phyloP scores from a whole-genome alignment of 768 basidiomycete species.

The Boletus tomentosulus region DNA sequence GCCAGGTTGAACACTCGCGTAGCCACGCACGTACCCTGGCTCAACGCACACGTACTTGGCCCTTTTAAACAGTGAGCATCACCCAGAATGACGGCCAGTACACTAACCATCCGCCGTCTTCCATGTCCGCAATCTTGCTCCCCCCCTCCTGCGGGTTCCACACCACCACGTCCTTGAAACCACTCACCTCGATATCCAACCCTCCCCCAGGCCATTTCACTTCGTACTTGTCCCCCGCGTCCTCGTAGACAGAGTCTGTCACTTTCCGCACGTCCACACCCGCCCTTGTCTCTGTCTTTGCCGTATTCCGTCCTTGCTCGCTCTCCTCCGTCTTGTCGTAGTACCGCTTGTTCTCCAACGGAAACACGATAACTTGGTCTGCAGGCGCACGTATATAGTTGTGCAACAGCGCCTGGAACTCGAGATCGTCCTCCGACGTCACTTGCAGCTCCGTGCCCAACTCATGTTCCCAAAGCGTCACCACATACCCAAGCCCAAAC shows the following conservation, averaged over 20 bases:
- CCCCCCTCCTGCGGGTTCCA: constrained; percentile 90
- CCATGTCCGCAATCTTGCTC: constrained; percentile 82
- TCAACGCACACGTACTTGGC: constrained; percentile 87
- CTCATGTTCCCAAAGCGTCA: constrained; percentile 70
- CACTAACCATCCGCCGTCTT: constrained; percentile 73
- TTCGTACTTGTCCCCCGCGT: constrained; percentile 51
- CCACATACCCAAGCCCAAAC: constrained; percentile 76
- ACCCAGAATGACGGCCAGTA: no score
- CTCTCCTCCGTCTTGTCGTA: constrained; percentile 76
- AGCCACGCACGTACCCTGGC: constrained; percentile 80
- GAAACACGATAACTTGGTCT: constrained; percentile 52
- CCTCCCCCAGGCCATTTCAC: constrained; percentile 58
- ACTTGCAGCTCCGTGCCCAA: constrained; percentile 81
- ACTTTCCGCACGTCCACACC: constrained; percentile 61
- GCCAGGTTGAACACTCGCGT: constrained; percentile 56
- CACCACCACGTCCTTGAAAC: constrained; percentile 78
- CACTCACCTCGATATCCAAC: constrained; percentile 47
- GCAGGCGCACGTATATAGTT: constrained; percentile 76
- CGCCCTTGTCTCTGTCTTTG: constrained; percentile 56
- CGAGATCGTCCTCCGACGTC: constrained; percentile 52
- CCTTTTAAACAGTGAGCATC: constrained; percentile 32
- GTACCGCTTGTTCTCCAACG: constrained; percentile 62
- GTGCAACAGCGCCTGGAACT: constrained; percentile 93
- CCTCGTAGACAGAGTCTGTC: constrained; percentile 78
- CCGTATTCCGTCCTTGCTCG: constrained; percentile 42